Percentiles rank a stretch among this genome's conserved stretches.
phyloP scores from a whole-genome alignment of 495 filamentous ascomycete species.

The Penicillium odoratum region DNA sequence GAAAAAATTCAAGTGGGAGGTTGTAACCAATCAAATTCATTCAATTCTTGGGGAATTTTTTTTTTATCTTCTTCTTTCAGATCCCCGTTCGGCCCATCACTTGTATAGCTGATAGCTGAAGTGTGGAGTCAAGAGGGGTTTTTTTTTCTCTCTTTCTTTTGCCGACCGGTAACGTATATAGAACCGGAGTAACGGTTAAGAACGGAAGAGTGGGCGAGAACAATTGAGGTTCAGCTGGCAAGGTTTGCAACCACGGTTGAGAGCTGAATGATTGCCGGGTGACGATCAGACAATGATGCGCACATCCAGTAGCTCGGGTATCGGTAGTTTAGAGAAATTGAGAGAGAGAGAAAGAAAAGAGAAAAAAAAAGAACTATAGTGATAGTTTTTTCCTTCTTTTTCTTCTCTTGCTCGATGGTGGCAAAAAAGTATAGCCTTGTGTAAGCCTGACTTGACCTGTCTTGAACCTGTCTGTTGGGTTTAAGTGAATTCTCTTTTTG shows the following conservation, averaged over 20 bases:
- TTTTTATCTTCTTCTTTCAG: not conserved
- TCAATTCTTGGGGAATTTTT: not conserved
- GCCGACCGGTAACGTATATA: conserved; percentile 14
- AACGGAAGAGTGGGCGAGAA: conserved; percentile 13
- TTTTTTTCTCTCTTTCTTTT: conserved; percentile 2
- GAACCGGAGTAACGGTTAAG: conserved; percentile 17
- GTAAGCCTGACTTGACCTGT: not conserved
- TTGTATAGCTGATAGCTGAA: conserved; percentile 20
- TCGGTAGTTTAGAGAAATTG: not conserved
- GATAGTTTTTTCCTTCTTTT: not conserved
- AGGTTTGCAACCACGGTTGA: conserved; percentile 33
- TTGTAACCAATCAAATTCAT: conserved; percentile 1
- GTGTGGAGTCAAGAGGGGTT: conserved; percentile 12
- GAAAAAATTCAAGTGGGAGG: not conserved
- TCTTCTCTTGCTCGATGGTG: not conserved
- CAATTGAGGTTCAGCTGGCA: conserved; percentile 23
- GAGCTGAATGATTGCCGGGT: conserved; percentile 15
- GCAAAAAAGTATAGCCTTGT: not conserved
- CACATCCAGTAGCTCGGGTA: conserved; percentile 24
- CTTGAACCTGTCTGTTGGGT: not conserved
- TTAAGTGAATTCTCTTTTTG: conserved; percentile 20
- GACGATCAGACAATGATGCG: conserved; percentile 33
- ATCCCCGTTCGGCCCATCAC: conserved; percentile 1
- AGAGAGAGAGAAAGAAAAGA: not conserved
- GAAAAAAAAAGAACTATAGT: not conserved